These are phyloP conservation scores for Ceratobasidium sp. DNA, from an alignment of 1,284 basidiomycete species.

Conservation along the genomic window DNA sequence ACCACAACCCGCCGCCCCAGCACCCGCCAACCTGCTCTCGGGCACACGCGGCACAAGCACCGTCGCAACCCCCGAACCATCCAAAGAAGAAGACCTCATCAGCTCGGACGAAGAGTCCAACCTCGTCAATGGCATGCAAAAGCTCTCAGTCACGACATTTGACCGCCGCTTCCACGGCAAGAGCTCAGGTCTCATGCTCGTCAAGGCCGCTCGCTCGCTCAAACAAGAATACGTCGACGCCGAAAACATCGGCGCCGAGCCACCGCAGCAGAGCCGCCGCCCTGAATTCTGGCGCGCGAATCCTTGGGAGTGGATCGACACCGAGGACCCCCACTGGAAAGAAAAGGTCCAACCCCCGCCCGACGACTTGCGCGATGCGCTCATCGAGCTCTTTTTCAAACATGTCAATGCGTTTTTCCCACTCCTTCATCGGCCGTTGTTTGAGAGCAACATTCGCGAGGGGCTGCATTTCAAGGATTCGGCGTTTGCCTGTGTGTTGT, in stretches of 20 bases:
- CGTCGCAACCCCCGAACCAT: slow-evolving; percentile 27
- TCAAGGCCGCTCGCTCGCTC: slow-evolving; percentile 68
- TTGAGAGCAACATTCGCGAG: slow-evolving; percentile 66
- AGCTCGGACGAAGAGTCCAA: slow-evolving; percentile 40
- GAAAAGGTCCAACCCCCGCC: slow-evolving; percentile 61
- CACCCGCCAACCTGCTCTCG: slow-evolving; percentile 13
- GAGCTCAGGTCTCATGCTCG: slow-evolving; percentile 64
- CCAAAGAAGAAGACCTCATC: slow-evolving; percentile 36
- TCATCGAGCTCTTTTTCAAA: slow-evolving; percentile 75
- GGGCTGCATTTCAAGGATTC: slow-evolving; percentile 64
- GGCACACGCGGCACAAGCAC: slow-evolving; percentile 30
- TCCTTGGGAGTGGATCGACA: slow-evolving; percentile 55
- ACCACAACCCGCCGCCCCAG: slow-evolving; percentile 26
- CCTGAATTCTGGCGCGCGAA: slow-evolving; percentile 49
- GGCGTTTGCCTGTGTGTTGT: slow-evolving; percentile 69
- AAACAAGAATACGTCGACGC: slow-evolving; percentile 63
- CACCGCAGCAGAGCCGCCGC: slow-evolving; percentile 31
- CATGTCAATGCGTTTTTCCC: slow-evolving; percentile 68
- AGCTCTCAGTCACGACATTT: slow-evolving; percentile 38
- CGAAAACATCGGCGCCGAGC: slow-evolving; percentile 35
- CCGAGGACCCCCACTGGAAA: slow-evolving; percentile 46
- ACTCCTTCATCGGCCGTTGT: slow-evolving; percentile 78
- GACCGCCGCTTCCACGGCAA: slow-evolving; percentile 42
- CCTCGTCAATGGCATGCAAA: slow-evolving; percentile 38
- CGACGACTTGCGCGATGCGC: slow-evolving; percentile 61